Evolutionary conservation across 495 filamentous ascomycete species (phyloP), one percentile per base, ranked within the genome.

Genomic region (Aspergillus biplanus): DNA sequence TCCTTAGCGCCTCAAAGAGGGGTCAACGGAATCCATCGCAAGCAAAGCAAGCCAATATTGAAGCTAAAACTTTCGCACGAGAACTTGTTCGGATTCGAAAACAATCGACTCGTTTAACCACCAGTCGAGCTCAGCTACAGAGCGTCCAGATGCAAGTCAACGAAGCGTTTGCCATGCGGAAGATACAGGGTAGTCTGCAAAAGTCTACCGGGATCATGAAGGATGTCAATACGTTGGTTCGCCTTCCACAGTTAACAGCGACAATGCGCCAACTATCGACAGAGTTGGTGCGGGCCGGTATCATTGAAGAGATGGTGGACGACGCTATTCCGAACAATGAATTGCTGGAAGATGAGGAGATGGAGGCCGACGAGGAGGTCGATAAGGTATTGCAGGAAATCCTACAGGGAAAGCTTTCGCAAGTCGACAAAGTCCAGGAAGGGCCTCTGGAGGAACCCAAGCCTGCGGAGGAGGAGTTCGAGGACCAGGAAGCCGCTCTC

Each of bases 71-170:
- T 46, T 96, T 96, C 72, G 95, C 96, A 18, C 83, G 89, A 64
- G 94, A 96, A 74, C 85, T 99, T 50, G 84, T 99, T 58, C 87
- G 91, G 35, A 86, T 90, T 64, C 90, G 95, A 53, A 90, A 89
- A 66, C 88, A 92, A 59, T 82, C 81, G 9, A 74, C 81, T 27
- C 88, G 95, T 18, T 81, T 99, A 18, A 79, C 85, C 37, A 98
- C 96, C 2, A 89, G 86, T 63, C 93, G 93, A 70, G 96, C 95
- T 6, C 95, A 97, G 78, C 85, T 99, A 16, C 88, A 90, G 76
- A 92, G 89, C 72, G 96, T 99, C 59, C 88, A 93, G 68, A 97
- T 97, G 96, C 96, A 98, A 76, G 96, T 99, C 65, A 92, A 91
- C 69, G 94, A 98, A 77, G 94, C 96, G 3, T 99, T 98, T 71